These are phyloP conservation scores for Scheffersomyces ergatensis DNA, from an alignment of 805 yeast species.

Conservation along the genomic window DNA sequence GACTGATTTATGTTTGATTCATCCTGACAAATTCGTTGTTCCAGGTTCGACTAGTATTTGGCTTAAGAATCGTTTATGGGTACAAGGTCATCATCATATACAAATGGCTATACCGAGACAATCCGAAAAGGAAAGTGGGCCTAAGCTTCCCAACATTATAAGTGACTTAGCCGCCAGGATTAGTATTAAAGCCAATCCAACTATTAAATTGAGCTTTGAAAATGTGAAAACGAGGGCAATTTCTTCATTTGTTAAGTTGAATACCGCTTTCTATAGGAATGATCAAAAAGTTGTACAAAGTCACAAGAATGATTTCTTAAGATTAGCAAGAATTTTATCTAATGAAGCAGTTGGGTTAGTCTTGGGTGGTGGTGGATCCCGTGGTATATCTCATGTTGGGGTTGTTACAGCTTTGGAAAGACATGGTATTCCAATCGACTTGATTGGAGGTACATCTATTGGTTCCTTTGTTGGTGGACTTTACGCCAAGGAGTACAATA, in stretches of 20 bases:
- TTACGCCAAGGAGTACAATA: constrained; percentile 87
- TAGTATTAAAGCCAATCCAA: constrained; percentile 30
- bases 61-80: constrained; percentile 87
- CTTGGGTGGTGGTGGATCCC: constrained; percentile 96
- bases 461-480: constrained; percentile 96
- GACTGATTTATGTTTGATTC: constrained; percentile 81
- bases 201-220: constrained; percentile 28
- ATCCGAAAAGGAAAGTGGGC: constrained; percentile 2
- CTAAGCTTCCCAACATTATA: constrained; percentile 16
- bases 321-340: constrained; percentile 84
- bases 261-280: constrained; percentile 15
- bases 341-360: constrained; percentile 95
- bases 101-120: constrained; percentile 51
- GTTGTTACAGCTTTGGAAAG: constrained; percentile 88
- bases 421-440: constrained; percentile 88
- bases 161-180: constrained; percentile 36
- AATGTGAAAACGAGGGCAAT: constrained; percentile 29
- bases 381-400: constrained; percentile 92
- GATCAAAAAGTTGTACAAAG: constrained; percentile 33
- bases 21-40: constrained; percentile 74
- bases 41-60: constrained; percentile 85
- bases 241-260: constrained; percentile 23
- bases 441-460: constrained; percentile 94
- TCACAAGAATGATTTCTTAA: constrained; percentile 83
- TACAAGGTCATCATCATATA: constrained; percentile 88